Evolutionary conservation across 2,329 filamentous ascomycete genomes (phyloP).

Genomic region (Canariomyces notabilis): DNA sequence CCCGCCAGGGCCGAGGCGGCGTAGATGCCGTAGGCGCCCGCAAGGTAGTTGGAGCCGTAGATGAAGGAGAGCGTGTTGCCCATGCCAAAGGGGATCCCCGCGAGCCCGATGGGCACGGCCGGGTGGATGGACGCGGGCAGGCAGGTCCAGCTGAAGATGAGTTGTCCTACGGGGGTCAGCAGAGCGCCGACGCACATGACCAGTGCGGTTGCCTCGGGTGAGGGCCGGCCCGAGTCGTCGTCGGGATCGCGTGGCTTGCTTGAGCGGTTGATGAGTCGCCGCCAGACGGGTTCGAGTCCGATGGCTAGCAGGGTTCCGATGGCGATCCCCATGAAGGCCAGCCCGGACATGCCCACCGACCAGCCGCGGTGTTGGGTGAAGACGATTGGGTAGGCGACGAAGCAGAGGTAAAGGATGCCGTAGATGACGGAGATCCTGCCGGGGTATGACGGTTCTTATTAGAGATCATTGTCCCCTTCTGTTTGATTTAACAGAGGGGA

Average conservation of each 20-base stretch:
- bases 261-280: slow-evolving; percentile 72
- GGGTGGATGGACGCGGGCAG: slow-evolving; percentile 73
- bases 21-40: slow-evolving; percentile 70
- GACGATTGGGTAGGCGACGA: slow-evolving; percentile 84
- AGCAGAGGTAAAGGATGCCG: slow-evolving; percentile 78
- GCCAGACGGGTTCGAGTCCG: slow-evolving; percentile 63
- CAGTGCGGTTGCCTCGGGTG: slow-evolving; percentile 75
- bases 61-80: slow-evolving; percentile 74
- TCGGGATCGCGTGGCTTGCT: slow-evolving; percentile 52
- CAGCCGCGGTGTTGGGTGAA: slow-evolving; percentile 72
- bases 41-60: slow-evolving; percentile 71
- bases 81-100: slow-evolving; percentile 70
- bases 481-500: slow-evolving; percentile 1
- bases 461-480: background rate
- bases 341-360: slow-evolving; percentile 65
- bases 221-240: slow-evolving; percentile 64
- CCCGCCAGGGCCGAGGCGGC: slow-evolving; percentile 71
- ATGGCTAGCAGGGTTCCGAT: slow-evolving; percentile 59
- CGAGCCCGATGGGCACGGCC: slow-evolving; percentile 67
- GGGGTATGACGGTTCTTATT: background rate
- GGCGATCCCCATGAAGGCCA: slow-evolving; percentile 72
- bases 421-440: slow-evolving; percentile 74
- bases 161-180: slow-evolving; percentile 69
- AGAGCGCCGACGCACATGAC: slow-evolving; percentile 75
- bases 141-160: slow-evolving; percentile 86